Evolutionary conservation across 306 rosid species (phyloP), one percentile per base, ranked within the genome.

Genomic region (Castanea sativa): DNA sequence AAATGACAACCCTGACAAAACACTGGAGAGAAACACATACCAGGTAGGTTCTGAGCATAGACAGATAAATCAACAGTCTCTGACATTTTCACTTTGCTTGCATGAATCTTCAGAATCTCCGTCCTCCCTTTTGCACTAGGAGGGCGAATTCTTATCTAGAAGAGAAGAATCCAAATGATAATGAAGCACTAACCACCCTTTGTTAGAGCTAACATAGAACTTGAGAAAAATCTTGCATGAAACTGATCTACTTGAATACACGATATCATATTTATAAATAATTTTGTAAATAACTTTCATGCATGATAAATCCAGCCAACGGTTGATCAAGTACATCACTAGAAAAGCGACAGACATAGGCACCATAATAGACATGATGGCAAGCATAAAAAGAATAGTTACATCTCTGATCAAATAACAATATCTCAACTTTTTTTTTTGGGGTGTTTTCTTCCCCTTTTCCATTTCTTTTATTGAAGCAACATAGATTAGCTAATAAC

Each of bases 41-140:
- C 99, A 59, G 99, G 99, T 74, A 95, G 87, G 80, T 95, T 95
- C 90, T 89, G 83, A 2, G 99, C 92, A 85, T 86, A 95, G 92
- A 89, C 83, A 53, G 91, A 90, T 79, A 95, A 84, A 88, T 95
- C 99, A 80, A 93, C 93, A 75, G 96, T 80, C 25, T 88, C 87
- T n/a, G 99, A 89, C 88, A 95, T 90, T 89, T 95, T 95, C 71
- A 95, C 98, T 91, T 91, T 95, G 88, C 92, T 70, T 38, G 96
- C 91, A 83, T 95, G 97, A 71, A 95, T 93, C 88, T 93, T 95
- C 87, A 95, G 88, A 82, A 95, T 95, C 60, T 89, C 97, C 69
- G 78, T 60, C 87, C 99, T 93, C 82, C 99, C 99, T 78, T 95
- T 93, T 19, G 94, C 89, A 73, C 83, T 84, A 25, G 99, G 99